Conservation (phyloP, 768 basidiomycete genomes). For the Lactarius akahatsu region DNA sequence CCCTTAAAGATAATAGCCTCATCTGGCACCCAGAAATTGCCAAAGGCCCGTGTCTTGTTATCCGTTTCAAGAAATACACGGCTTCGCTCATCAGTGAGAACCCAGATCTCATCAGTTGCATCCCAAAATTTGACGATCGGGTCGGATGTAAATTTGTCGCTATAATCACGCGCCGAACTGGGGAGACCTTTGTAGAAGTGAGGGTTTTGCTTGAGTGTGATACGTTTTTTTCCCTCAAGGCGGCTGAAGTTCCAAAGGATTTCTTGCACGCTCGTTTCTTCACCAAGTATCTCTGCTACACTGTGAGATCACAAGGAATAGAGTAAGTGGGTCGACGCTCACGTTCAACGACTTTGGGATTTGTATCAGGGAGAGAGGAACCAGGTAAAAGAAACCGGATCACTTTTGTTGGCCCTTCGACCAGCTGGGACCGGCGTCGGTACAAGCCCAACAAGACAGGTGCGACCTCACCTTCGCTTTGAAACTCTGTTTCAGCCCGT, state of each 20-base stretch:
- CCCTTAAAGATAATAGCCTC: conserved; percentile 21
- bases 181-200: conserved; percentile 17
- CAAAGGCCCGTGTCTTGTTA: conserved; percentile 3
- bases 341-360: not conserved
- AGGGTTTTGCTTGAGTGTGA: conserved; percentile 20
- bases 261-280: conserved; percentile 2
- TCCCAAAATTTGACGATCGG: not conserved
- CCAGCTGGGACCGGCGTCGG: not conserved
- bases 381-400: conserved; percentile 6
- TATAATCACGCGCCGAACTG: not conserved
- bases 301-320: not conserved
- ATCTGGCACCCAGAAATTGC: conserved; percentile 14
- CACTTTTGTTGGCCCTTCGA: conserved; percentile 1
- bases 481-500: not conserved
- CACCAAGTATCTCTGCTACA: conserved; percentile 13
- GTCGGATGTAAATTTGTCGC: not conserved
- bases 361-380: not conserved
- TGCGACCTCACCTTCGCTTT: not conserved
- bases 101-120: not conserved
- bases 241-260: conserved; percentile 26
- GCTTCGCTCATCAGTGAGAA: conserved; percentile 14
- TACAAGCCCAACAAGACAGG: not conserved
- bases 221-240: not conserved
- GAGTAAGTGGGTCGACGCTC: not conserved
- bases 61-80: conserved; percentile 17